Evolutionary conservation across 768 basidiomycete species (phyloP), one percentile per base, ranked within the genome.

Genomic region (Baorangia bicolor): DNA sequence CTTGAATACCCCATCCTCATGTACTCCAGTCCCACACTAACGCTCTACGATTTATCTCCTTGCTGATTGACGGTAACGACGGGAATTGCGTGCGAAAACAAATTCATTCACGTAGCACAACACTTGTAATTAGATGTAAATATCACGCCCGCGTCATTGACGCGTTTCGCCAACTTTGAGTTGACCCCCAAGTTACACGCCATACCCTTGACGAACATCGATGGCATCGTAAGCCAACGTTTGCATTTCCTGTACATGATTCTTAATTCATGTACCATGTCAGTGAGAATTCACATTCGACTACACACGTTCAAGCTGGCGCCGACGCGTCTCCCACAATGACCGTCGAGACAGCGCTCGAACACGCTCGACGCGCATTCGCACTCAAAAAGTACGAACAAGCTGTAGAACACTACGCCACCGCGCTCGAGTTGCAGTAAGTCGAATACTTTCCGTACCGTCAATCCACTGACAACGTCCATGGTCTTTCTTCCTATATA

Each of bases 381-480:
- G 92, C 93, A 28, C 82, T 94, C 67, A 82, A 80, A 68, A 90
- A 92, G 71, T 94, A 85, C 63, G 90, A 94, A 63, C 85, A 92
- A 64, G 88, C 94, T 2, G 85, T 92, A 14, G 90, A 93, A 33
- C 77, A 86, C 67, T 94, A 94, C 72, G 88, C 90, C 37, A 85
- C 81, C 35, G 92, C 92, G 5, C 83, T 96, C 43, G 93, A 96
- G 69, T 69, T 88, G 55, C 76, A 86, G 93, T 93, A 73, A 68
- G 91, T 84, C 76, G 7, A 44, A 35, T 58, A 30, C 25, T 41
- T 34, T 34, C 53, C 40, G 55, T 30, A 25, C 40, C 28, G 28
- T 27, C 44, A 11, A 20, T 33, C 23, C 27, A 45, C 43, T 6
- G n/a, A 47, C 39, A 55, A 64, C 66, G 62, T 61, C 51, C 34